Conservation (phyloP, 2,329 filamentous ascomycete species). For the Onygenales sp. region DNA sequence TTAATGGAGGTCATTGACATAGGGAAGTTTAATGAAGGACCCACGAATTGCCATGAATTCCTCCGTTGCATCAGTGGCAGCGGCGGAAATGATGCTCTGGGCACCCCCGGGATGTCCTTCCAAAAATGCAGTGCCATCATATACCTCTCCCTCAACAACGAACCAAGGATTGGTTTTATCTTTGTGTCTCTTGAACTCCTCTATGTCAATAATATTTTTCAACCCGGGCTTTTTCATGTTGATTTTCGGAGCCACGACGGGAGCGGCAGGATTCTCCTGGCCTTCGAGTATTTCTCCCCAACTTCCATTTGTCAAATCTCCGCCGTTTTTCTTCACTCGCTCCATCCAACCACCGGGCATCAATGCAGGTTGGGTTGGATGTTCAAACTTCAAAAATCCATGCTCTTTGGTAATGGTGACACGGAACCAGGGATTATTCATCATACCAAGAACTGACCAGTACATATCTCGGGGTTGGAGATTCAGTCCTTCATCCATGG, state of each 20-base stretch:
- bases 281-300: conserved; percentile 68
- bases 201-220: conserved; percentile 54
- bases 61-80: conserved; percentile 73
- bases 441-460: conserved; percentile 92
- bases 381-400: conserved; percentile 64
- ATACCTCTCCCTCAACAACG: conserved; percentile 78
- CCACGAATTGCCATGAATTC: conserved; percentile 88
- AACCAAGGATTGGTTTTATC: conserved; percentile 68
- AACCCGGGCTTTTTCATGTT: conserved; percentile 66
- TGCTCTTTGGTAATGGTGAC: conserved; percentile 64
- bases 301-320: conserved; percentile 68
- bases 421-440: conserved; percentile 94
- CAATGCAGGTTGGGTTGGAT: conserved; percentile 72
- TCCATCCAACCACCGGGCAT: conserved; percentile 90
- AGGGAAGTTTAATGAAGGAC: conserved; percentile 24
- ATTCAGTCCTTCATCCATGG: conserved; percentile 86
- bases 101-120: conserved; percentile 79
- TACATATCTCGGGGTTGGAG: conserved; percentile 89
- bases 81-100: conserved; percentile 70
- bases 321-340: conserved; percentile 70
- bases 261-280: conserved; percentile 29
- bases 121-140: conserved; percentile 73
- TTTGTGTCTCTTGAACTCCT: conserved; percentile 62
- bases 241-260: conserved; percentile 54
- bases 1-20: background rate